Evolutionary conservation across 2,329 filamentous ascomycete species (phyloP).

Genomic region (Pseudogymnoascus sp.): DNA sequence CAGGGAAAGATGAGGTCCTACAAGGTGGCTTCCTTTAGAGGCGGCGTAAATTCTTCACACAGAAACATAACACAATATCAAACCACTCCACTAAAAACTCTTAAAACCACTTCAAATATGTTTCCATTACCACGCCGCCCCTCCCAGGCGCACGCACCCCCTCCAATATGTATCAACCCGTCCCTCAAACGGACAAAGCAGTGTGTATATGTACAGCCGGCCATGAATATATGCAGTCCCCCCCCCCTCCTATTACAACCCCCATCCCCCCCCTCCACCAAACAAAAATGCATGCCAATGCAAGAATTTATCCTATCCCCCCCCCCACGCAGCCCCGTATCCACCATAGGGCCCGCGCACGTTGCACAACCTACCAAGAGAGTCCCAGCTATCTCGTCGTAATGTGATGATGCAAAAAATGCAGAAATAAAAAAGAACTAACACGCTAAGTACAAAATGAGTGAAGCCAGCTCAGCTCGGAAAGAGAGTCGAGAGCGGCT

Average conservation of each 20-base stretch:
- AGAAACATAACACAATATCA: neutral
- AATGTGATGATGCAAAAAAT: neutral
- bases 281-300: neutral
- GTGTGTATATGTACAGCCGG: conserved; percentile 5
- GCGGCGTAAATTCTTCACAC: neutral
- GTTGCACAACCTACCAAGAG: neutral
- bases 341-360: neutral
- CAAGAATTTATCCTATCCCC: neutral
- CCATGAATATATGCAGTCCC: conserved; percentile 4
- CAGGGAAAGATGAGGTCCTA: neutral
- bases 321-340: neutral
- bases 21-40: neutral
- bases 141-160: neutral
- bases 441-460: conserved; percentile 7
- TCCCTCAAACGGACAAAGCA: conserved; percentile 3
- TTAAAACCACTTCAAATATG: neutral
- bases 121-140: neutral
- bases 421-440: neutral
- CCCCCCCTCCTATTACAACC: neutral
- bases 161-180: neutral
- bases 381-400: conserved; percentile 5
- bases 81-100: neutral
- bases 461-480: neutral
- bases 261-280: neutral
- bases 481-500: neutral